A percentile compares a stretch with the other conserved stretches of the same genome.
Conservation (phyloP, 2,329 filamentous ascomycete species). For the Verticillium isaacii region DNA sequence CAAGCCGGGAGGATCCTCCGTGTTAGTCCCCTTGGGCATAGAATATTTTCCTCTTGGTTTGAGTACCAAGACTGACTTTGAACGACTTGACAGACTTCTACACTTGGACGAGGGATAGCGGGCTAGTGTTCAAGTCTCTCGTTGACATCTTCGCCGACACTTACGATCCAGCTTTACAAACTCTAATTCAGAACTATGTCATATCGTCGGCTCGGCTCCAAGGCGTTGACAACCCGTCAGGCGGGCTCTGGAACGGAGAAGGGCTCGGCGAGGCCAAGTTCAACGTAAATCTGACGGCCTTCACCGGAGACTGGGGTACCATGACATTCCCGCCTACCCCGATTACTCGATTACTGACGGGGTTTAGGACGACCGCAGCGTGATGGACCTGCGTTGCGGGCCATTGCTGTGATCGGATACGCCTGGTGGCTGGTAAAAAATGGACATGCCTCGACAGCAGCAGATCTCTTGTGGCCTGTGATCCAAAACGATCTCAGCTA, state of each 20-base stretch:
- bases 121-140: conserved; percentile 63
- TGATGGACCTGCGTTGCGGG: conserved; percentile 73
- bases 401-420: conserved; percentile 68
- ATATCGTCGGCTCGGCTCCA: conserved; percentile 62
- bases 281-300: conserved; percentile 58
- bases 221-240: conserved; percentile 64
- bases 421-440: conserved; percentile 67
- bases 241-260: conserved; percentile 43
- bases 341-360: conserved; percentile 3
- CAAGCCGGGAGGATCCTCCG: conserved; percentile 46
- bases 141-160: conserved; percentile 59
- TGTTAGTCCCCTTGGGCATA: conserved; percentile 34
- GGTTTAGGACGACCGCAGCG: conserved; percentile 63
- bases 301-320: conserved; percentile 61
- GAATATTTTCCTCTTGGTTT: not conserved
- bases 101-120: conserved; percentile 76
- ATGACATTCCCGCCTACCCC: rapidly evolving
- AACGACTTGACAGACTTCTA: conserved; percentile 57
- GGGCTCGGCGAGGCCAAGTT: conserved; percentile 72
- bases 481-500: conserved; percentile 73
- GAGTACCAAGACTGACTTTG: not conserved
- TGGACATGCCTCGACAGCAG: conserved; percentile 54
- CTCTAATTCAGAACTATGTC: conserved; percentile 63
- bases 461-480: conserved; percentile 63
- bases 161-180: conserved; percentile 55